These are phyloP conservation scores for Pythium coloratum DNA, from an alignment of 352 stramenopile genomes.

Conservation along the genomic window DNA sequence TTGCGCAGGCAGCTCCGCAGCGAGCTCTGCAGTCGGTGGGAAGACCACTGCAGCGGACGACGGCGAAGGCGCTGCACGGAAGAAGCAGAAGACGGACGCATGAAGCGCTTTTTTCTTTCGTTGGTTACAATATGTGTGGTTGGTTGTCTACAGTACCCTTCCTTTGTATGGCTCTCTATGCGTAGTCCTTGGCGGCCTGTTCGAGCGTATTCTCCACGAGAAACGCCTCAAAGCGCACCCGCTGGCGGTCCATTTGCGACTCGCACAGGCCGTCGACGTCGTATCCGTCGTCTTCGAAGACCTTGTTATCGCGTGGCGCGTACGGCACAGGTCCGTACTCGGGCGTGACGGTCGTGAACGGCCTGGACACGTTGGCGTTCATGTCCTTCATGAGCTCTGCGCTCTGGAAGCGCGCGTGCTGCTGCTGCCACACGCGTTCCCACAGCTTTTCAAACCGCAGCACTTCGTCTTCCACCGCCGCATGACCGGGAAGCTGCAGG, in stretches of 20 bases:
- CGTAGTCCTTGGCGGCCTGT: slow-evolving; percentile 21
- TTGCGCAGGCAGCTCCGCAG: neutral
- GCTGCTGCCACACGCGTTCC: slow-evolving; percentile 44
- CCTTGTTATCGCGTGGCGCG: slow-evolving; percentile 34
- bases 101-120: neutral
- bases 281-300: slow-evolving; percentile 40
- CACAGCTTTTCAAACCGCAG: slow-evolving; percentile 61
- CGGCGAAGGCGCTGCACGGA: slow-evolving; percentile 13
- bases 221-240: slow-evolving; percentile 32
- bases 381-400: slow-evolving; percentile 15
- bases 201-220: slow-evolving; percentile 9
- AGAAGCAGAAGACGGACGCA: slow-evolving; percentile 31
- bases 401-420: slow-evolving; percentile 25
- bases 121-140: neutral
- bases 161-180: neutral
- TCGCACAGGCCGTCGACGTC: slow-evolving; percentile 52
- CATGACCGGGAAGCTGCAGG: slow-evolving; percentile 33
- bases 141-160: neutral
- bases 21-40: neutral
- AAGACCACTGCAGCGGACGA: neutral
- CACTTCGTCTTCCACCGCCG: slow-evolving; percentile 31
- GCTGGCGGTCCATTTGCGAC: slow-evolving; percentile 39
- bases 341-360: slow-evolving; percentile 60
- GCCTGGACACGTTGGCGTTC: slow-evolving; percentile 2
- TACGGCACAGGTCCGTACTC: slow-evolving; percentile 77